Base-by-base conservation (phyloP, 208 protist species). In the Trypanosoma brucei region DNA sequence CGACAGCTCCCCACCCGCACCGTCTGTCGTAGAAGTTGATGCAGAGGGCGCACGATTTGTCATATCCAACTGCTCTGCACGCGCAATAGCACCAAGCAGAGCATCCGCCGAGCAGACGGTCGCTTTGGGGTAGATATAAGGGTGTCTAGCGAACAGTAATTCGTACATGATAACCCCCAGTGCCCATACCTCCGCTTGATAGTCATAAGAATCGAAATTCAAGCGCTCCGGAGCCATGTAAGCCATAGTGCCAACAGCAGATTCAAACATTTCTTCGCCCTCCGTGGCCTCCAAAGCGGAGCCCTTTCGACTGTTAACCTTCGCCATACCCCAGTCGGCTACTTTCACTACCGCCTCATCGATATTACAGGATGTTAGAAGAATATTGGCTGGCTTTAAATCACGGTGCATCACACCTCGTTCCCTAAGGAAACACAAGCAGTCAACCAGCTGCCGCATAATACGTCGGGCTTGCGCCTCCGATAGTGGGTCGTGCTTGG, bases 351-450 rank as follows among this genome's bases (percentile, higher is more conserved):
- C 72, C 46, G 81, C 79, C 65, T 69, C 60, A 55, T 84, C 77
- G 60, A 79, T 70, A 55, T 85, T 74, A 0, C 39, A 54, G 36
- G 61, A 69, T 22, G 74, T 86, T 6, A 97, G 64, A 22, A 96
- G 65, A 51, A 95, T 52, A 45, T 97, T 97, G 0, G 81, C 91
- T 0, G 89, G 88, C 58, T 97, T 97, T 35, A 97, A 63, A 60
- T 97, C 93, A 55, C 93, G 85, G 57, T 97, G 93, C 38, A 93
- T 79, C 53, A 94, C 73, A 50, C 67, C 54, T 35, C 62, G 48
- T 6, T 49, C 64, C 60, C 83, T 75, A 37, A 91, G 50, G 22
- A 70, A 57, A 42, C 63, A 73, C 45, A 91, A 61, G 54, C 76
- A 79, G 44, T 87, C 79, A 42, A 76, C 75, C n/a, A 89, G 69